Conservation (phyloP, 306 rosid genomes). For the Citrullus amarus region DNA sequence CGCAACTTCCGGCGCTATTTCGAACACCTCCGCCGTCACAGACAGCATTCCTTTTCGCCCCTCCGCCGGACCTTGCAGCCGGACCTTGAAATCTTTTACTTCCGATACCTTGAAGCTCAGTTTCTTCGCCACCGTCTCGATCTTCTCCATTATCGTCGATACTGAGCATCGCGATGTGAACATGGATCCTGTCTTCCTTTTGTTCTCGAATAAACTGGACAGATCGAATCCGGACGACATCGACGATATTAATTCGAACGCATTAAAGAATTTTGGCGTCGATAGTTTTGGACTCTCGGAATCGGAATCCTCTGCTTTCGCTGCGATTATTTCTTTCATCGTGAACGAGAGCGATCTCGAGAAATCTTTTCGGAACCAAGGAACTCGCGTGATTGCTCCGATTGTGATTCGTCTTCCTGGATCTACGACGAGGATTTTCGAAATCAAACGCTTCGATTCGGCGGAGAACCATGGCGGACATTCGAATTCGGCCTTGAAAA, state of each 20-base stretch:
- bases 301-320: conserved; percentile 1
- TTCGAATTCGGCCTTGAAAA: conserved; percentile 47
- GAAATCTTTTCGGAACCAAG: conserved; percentile 48
- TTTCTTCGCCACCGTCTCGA: conserved; percentile 40
- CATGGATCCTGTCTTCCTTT: conserved; percentile 33
- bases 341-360: conserved; percentile 14
- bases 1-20: conserved; percentile 63
- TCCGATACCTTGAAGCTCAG: conserved; percentile 30
- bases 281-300: conserved; percentile 14
- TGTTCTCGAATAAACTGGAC: conserved; percentile 52
- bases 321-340: not conserved
- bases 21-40: conserved; percentile 60
- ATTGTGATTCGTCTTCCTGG: conserved; percentile 40
- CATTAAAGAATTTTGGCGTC: conserved; percentile 62
- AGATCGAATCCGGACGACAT: conserved; percentile 77
- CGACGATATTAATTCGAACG: conserved; percentile 58
- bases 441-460: conserved; percentile 43
- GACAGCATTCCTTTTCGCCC: conserved; percentile 50
- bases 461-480: conserved; percentile 62
- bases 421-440: conserved; percentile 46
- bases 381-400: conserved; percentile 43
- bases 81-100: conserved; percentile 43
- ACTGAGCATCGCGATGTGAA: conserved; percentile 58
- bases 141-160: conserved; percentile 38
- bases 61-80: conserved; percentile 33